Evolutionary conservation across 495 filamentous ascomycete genomes (phyloP).

Genomic region (Lophium mytilinum): DNA sequence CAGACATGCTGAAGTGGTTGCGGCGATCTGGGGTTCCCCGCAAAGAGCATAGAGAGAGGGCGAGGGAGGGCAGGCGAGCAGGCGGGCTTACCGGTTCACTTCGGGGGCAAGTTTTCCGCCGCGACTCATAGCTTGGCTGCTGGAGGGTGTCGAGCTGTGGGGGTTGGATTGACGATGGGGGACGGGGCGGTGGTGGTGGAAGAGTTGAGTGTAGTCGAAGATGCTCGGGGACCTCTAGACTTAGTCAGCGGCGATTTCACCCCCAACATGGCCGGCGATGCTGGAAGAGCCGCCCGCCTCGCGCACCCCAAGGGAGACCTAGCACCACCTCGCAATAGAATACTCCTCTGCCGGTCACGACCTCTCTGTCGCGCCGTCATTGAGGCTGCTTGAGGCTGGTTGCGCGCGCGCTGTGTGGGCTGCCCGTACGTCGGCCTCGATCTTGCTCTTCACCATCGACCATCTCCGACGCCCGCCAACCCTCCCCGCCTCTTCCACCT

Average conservation of each 20-base stretch:
- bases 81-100: conserved; percentile 73
- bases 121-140: conserved; percentile 61
- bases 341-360: too few relatives aligned
- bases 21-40: neutral
- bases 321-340: too few relatives aligned
- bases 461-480: neutral
- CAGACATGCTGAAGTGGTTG: conserved; percentile 4
- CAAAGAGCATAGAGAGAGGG: neutral
- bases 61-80: conserved; percentile 20
- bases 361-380: neutral
- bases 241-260: too few relatives aligned
- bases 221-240: too few relatives aligned
- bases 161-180: too few relatives aligned
- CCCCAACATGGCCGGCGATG: too few relatives aligned
- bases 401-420: neutral
- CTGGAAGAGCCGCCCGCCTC: too few relatives aligned
- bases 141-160: neutral
- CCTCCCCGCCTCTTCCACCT: neutral
- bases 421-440: neutral
- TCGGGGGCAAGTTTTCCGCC: conserved; percentile 87
- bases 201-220: too few relatives aligned
- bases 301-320: too few relatives aligned
- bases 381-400: neutral
- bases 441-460: neutral
- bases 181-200: too few relatives aligned